Percentiles rank a stretch among this genome's conserved stretches.
phyloP scores from a whole-genome alignment of 768 basidiomycete genomes.

The Russula earlei region DNA sequence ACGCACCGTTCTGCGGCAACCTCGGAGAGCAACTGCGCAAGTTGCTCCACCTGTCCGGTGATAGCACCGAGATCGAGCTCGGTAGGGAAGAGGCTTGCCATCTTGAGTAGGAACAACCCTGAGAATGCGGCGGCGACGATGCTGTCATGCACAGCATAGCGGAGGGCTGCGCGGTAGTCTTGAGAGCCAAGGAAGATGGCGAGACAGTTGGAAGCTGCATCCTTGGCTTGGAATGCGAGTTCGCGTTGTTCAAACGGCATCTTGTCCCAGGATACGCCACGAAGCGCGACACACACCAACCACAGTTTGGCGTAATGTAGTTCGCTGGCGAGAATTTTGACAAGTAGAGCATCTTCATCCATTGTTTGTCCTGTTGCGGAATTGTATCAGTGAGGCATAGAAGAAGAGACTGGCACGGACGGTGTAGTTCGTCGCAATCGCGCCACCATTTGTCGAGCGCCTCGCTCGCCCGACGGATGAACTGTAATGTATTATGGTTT shows the following conservation, averaged over 20 bases:
- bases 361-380: constrained; percentile 51
- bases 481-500: constrained; percentile 73
- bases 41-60: constrained; percentile 78
- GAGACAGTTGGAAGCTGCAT: constrained; percentile 80
- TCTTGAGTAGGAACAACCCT: constrained; percentile 85
- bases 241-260: constrained; percentile 94
- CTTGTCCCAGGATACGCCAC: constrained; percentile 92
- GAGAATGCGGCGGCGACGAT: constrained; percentile 89
- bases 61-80: constrained; percentile 73
- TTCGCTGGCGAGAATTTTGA: constrained; percentile 83
- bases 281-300: constrained; percentile 86
- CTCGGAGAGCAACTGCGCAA: constrained; percentile 83
- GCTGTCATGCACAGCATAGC: constrained; percentile 89
- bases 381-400: constrained; percentile 4
- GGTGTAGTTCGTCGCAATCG: constrained; percentile 80
- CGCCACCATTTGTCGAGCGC: constrained; percentile 88
- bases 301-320: constrained; percentile 90
- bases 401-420: constrained; percentile 32
- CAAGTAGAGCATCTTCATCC: constrained; percentile 77
- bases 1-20: constrained; percentile 81
- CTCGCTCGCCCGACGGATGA: constrained; percentile 78
- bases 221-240: constrained; percentile 90
- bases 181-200: constrained; percentile 74
- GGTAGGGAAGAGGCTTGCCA: constrained; percentile 86
- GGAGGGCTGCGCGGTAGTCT: constrained; percentile 77